phyloP scores from a whole-genome alignment of 306 rosid genomes.

The Purshia tridentata region DNA sequence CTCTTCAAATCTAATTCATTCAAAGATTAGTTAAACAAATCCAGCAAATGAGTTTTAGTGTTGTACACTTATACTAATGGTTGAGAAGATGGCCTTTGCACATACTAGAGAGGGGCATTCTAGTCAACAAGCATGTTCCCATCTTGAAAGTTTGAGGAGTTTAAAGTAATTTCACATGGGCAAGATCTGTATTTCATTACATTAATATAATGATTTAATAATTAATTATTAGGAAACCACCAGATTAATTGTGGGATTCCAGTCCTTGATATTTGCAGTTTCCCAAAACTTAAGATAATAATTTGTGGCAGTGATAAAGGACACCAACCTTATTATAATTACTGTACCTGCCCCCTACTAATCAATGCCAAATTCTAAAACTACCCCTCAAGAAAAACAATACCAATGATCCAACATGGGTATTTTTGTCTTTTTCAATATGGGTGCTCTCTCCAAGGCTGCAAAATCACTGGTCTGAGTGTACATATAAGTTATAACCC shows the following conservation, averaged over 20 bases:
- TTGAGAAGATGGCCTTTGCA: background rate
- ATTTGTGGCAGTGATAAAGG: constrained; percentile 5
- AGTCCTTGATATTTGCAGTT: constrained; percentile 19
- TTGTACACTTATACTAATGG: too few relatives aligned
- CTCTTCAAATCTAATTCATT: too few relatives aligned
- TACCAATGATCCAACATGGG: background rate
- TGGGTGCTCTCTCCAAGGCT: constrained; percentile 23
- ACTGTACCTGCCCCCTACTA: constrained; percentile 3
- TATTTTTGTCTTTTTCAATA: background rate
- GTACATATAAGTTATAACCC: background rate
- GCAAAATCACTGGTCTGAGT: constrained; percentile 20
- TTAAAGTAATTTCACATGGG: background rate
- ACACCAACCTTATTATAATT: constrained; percentile 15
- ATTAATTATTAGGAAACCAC: background rate
- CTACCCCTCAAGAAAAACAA: background rate
- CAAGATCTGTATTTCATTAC: constrained; percentile 7
- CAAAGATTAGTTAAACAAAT: too few relatives aligned
- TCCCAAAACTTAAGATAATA: constrained; percentile 4
- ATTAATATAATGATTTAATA: constrained; percentile 9
- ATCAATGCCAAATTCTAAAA: constrained; percentile 13
- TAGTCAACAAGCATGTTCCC: background rate
- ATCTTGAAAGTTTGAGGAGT: background rate
- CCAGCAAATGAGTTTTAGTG: background rate
- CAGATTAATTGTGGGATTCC: constrained; percentile 22
- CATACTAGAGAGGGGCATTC: background rate